Conservation (phyloP, 140 eudicot genomes). For the Erigeron philadelphicus region DNA sequence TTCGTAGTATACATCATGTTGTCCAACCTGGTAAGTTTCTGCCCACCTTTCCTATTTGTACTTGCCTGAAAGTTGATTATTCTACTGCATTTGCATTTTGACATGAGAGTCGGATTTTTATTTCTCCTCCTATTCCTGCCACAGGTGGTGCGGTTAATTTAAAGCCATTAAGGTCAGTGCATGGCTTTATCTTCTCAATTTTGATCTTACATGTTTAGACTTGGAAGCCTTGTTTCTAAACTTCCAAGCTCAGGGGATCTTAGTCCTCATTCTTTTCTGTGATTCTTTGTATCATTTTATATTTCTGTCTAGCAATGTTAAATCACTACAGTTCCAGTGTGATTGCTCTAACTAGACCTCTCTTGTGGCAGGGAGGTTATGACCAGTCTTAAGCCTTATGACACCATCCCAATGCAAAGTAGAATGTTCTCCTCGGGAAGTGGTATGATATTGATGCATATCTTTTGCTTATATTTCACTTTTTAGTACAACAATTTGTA, state of each 20-base stretch:
- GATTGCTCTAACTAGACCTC: not conserved
- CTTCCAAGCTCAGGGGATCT: constrained; percentile 8
- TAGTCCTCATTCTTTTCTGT: constrained; percentile 10
- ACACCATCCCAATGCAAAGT: constrained; percentile 40
- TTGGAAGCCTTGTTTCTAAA: constrained; percentile 12
- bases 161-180: constrained; percentile 55
- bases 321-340: not conserved
- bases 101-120: not conserved
- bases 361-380: constrained; percentile 49
- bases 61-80: constrained; percentile 11
- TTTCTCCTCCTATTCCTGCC: not conserved
- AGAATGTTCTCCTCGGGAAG: constrained; percentile 58
- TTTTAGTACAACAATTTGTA: not conserved
- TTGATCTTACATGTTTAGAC: not conserved
- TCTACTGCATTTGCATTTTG: not conserved
- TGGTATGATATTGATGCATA: constrained; percentile 37
- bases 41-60: constrained; percentile 10
- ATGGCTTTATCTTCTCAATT: not conserved
- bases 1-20: constrained; percentile 35
- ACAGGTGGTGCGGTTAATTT: constrained; percentile 36
- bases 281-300: not conserved
- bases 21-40: constrained; percentile 35
- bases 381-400: constrained; percentile 36
- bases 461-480: constrained; percentile 4
- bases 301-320: not conserved